Conservation (phyloP, 805 yeast genomes). For the Ogataea wickerhamii region DNA sequence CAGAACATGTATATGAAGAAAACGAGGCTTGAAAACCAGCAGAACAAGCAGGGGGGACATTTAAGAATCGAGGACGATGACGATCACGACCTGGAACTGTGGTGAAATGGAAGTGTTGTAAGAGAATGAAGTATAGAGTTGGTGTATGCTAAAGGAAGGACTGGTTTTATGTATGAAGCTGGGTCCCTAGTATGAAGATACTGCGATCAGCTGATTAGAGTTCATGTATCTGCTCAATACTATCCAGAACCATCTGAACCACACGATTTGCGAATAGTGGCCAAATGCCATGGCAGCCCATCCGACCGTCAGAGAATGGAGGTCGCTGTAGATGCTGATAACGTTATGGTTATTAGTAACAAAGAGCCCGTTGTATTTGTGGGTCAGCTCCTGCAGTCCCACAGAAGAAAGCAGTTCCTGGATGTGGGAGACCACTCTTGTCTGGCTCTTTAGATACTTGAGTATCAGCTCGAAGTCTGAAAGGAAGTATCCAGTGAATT, state of each 20-base stretch:
- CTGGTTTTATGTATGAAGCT: too few relatives aligned
- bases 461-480: conserved; percentile 36
- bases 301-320: conserved; percentile 37
- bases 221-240: conserved; percentile 70
- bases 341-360: conserved; percentile 16
- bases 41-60: conserved; percentile 10
- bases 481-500: conserved; percentile 47
- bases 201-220: conserved; percentile 57
- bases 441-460: conserved; percentile 16
- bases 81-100: conserved; percentile 27
- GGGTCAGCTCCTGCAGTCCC: neutral
- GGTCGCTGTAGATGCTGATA: conserved; percentile 38
- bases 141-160: too few relatives aligned
- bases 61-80: conserved; percentile 29
- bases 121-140: too few relatives aligned
- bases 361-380: neutral
- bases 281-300: conserved; percentile 76
- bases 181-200: conserved; percentile 5
- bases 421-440: neutral
- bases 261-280: conserved; percentile 87
- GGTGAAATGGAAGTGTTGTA: conserved; percentile 18
- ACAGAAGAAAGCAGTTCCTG: neutral
- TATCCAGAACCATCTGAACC: conserved; percentile 94
- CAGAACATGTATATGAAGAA: conserved; percentile 20
- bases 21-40: conserved; percentile 11